phyloP scores from a whole-genome alignment of 129 eudicot genomes.

The Centaurea solstitialis region DNA sequence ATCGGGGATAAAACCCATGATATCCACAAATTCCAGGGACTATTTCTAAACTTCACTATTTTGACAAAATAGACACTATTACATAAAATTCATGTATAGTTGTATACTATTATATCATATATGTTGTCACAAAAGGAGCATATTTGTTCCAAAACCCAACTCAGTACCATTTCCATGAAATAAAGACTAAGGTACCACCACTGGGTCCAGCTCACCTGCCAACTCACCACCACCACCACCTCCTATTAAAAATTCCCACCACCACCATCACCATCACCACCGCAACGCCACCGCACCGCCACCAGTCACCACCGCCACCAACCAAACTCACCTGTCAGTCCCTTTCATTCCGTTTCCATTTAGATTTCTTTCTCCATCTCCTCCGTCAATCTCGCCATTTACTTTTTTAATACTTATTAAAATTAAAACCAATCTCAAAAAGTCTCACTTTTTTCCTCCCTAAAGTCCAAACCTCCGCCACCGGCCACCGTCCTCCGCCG shows the following conservation, averaged over 20 bases:
- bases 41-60: too few relatives aligned
- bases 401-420: background rate
- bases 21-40: background rate
- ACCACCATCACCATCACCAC: conserved; percentile 26
- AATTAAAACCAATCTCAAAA: background rate
- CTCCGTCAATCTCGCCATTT: conserved; percentile 55
- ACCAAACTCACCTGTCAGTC: conserved; percentile 20
- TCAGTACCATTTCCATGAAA: background rate
- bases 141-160: background rate
- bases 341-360: conserved; percentile 31
- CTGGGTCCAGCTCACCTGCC: conserved; percentile 6
- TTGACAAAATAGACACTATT: background rate
- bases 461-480: conserved; percentile 27
- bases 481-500: conserved; percentile 13
- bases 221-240: conserved; percentile 9
- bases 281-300: conserved; percentile 24
- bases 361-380: conserved; percentile 12
- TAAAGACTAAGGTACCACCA: background rate
- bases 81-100: background rate
- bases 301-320: background rate
- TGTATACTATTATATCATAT: background rate
- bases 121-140: background rate
- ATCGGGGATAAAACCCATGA: too few relatives aligned
- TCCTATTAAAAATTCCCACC: conserved; percentile 21
- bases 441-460: conserved; percentile 10